Percentiles rank a stretch among this genome's conserved stretches.
Conservation (phyloP, 2,329 filamentous ascomycete species). For the Lasiodiplodia sp. region DNA sequence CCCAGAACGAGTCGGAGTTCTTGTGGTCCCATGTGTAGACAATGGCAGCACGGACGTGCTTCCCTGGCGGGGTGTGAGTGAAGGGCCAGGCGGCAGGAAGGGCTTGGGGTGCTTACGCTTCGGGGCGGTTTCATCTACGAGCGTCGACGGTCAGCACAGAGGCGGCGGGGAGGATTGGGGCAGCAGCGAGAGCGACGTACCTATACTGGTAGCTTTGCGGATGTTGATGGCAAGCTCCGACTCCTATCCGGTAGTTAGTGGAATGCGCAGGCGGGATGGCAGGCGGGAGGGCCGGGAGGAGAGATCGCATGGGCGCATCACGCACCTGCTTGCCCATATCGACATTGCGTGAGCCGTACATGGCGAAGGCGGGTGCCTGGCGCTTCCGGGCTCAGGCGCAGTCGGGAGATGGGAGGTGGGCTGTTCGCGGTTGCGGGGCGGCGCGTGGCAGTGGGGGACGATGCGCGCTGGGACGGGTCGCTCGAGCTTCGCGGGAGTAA, state of each 20-base stretch:
- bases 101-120: conserved; percentile 60
- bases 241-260: conserved; percentile 57
- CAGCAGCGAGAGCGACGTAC: conserved; percentile 43
- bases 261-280: conserved; percentile 28
- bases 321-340: conserved; percentile 67
- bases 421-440: conserved; percentile 9
- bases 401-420: conserved; percentile 20
- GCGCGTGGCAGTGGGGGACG: conserved; percentile 1
- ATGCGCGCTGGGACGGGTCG: neutral
- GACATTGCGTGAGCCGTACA: conserved; percentile 60
- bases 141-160: conserved; percentile 32
- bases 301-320: neutral
- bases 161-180: conserved; percentile 8
- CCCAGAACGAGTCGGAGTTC: conserved; percentile 93
- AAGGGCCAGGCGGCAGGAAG: conserved; percentile 23
- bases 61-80: conserved; percentile 60
- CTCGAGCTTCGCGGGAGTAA: conserved; percentile 1
- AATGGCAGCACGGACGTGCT: conserved; percentile 97
- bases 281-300: neutral
- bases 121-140: conserved; percentile 69
- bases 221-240: conserved; percentile 71
- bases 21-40: conserved; percentile 99
- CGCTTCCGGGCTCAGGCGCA: conserved; percentile 27
- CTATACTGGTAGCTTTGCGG: conserved; percentile 70
- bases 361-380: conserved; percentile 23